phyloP scores from a whole-genome alignment of 2,329 filamentous ascomycete species.

The Pseudogymnoascus sp. region DNA sequence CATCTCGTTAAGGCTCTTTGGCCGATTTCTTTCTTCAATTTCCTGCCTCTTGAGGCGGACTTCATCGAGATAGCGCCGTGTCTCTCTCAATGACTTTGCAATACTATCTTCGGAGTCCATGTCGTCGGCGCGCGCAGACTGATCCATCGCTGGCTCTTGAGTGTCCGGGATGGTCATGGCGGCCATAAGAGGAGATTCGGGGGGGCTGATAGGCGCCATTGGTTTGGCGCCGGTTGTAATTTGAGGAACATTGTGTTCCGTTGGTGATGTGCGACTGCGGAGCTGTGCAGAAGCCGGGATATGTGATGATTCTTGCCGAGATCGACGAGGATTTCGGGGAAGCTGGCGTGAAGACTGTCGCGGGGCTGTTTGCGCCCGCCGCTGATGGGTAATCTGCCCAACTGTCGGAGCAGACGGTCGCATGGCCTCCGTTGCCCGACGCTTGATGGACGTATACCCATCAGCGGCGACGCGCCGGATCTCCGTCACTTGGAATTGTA shows the following conservation, averaged over 20 bases:
- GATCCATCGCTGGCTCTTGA: neutral
- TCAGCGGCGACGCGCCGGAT: neutral
- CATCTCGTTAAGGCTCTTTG: conserved; percentile 2
- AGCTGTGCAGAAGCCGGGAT: neutral
- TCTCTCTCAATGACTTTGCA: neutral
- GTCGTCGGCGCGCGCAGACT: neutral
- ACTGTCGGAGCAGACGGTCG: neutral
- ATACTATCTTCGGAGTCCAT: neutral
- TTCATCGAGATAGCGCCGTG: neutral
- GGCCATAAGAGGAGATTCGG: neutral
- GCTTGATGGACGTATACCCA: neutral
- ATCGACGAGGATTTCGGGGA: neutral
- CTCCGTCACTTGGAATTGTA: neutral
- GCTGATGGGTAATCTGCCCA: neutral
- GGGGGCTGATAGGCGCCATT: neutral
- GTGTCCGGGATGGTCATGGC: neutral
- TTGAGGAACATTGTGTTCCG: neutral
- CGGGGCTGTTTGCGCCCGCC: neutral
- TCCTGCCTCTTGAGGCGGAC: neutral
- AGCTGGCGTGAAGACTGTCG: neutral
- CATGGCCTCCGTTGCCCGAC: neutral
- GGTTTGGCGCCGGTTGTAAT: neutral
- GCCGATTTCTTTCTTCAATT: neutral
- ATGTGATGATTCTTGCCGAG: neutral
- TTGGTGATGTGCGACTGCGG: neutral